Percentiles rank a stretch among this genome's conserved stretches.
Conservation (phyloP, 495 filamentous ascomycete species). For the Tetracladium setigerum region DNA sequence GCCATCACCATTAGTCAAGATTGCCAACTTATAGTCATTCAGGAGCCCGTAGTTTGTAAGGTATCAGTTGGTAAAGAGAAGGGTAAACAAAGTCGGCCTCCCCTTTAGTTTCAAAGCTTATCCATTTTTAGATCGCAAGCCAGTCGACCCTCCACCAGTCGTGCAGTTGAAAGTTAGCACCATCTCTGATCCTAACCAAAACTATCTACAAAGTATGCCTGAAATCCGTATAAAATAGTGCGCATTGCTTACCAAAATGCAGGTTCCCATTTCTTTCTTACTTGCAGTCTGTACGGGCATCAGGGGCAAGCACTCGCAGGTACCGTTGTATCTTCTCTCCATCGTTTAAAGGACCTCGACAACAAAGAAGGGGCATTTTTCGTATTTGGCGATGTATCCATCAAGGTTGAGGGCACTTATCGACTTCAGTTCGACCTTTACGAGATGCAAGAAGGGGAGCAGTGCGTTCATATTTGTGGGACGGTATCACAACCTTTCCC, state of each 20-base stretch:
- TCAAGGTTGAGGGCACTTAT: conserved; percentile 72
- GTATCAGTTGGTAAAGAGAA: conserved; percentile 71
- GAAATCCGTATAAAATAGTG: background rate
- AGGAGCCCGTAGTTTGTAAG: conserved; percentile 58
- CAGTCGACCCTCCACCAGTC: conserved; percentile 91
- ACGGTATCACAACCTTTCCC: conserved; percentile 68
- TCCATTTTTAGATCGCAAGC: conserved; percentile 66
- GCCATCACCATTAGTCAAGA: conserved; percentile 29
- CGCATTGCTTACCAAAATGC: conserved; percentile 13
- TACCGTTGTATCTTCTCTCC: conserved; percentile 82
- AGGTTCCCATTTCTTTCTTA: conserved; percentile 83
- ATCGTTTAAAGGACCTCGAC: conserved; percentile 84
- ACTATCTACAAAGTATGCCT: conserved; percentile 53
- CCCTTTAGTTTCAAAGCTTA: background rate
- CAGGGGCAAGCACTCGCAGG: conserved; percentile 58
- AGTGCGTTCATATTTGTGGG: conserved; percentile 58
- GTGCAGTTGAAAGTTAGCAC: conserved; percentile 71
- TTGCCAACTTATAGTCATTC: conserved; percentile 56
- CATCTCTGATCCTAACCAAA: conserved; percentile 67
- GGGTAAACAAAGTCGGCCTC: conserved; percentile 32
- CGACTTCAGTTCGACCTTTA: conserved; percentile 80
- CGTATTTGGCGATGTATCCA: conserved; percentile 90
- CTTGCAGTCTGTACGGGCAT: conserved; percentile 47
- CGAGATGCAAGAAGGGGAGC: conserved; percentile 56
- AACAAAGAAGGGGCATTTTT: conserved; percentile 95